These are phyloP conservation scores for Datura wrightii DNA, from an alignment of 257 asterid genomes.

Conservation along the genomic window DNA sequence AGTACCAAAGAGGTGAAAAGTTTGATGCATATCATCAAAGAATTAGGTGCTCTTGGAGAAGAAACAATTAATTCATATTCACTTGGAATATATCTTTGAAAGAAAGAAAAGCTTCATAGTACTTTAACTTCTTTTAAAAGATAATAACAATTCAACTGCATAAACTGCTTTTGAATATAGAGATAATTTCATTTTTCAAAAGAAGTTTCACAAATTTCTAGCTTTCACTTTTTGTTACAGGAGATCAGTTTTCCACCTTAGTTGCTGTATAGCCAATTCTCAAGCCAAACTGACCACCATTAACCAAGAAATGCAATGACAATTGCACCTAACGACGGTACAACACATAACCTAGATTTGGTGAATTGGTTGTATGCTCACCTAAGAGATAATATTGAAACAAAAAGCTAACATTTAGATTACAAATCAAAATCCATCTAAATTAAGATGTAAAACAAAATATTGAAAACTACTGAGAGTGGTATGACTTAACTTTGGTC, in stretches of 20 bases:
- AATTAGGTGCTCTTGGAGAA: not conserved
- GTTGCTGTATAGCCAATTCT: slow-evolving; percentile 14
- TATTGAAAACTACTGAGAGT: not conserved
- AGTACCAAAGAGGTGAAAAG: slow-evolving; percentile 8
- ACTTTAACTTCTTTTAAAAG: not conserved
- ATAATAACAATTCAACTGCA: not conserved
- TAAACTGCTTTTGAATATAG: not conserved
- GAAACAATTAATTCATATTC: slow-evolving; percentile 19
- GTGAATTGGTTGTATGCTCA: not conserved
- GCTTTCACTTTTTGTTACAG: not conserved
- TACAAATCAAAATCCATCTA: not conserved
- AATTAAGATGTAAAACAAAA: not conserved
- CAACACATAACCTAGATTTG: not conserved
- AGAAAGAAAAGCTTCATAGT: not conserved
- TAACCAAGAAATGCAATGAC: not conserved
- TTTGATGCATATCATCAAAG: not conserved
- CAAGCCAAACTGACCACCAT: not conserved
- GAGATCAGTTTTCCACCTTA: not conserved
- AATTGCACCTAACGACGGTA: not conserved
- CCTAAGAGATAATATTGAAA: not conserved
- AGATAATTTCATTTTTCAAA: not conserved
- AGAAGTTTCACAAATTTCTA: not conserved
- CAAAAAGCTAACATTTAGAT: slow-evolving; percentile 12
- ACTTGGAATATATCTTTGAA: slow-evolving; percentile 1
- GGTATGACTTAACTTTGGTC: not conserved